Conservation (phyloP, 1,284 basidiomycete species). For the Ceratobasidium sp. region DNA sequence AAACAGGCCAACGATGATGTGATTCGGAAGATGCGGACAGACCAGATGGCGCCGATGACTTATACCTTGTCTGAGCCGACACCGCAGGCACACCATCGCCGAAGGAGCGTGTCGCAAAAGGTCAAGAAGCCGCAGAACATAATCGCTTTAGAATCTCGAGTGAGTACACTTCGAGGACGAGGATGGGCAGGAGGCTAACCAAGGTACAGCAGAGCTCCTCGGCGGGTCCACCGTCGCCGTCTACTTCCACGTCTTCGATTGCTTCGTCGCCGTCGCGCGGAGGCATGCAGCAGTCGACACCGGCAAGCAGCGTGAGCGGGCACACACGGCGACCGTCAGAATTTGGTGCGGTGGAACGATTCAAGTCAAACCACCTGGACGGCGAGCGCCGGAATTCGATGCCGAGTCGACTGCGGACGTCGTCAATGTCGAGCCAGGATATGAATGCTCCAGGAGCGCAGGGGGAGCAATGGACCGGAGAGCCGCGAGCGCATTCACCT, state of each 20-base stretch:
- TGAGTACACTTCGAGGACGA: constrained; percentile 63
- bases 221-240: constrained; percentile 85
- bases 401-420: constrained; percentile 87
- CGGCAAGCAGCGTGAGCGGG: constrained; percentile 65
- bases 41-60: constrained; percentile 76
- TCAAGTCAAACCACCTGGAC: constrained; percentile 83
- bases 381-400: constrained; percentile 82
- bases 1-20: constrained; percentile 99
- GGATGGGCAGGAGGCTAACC: constrained; percentile 45
- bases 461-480: constrained; percentile 66
- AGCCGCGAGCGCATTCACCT: constrained; percentile 44
- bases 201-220: constrained; percentile 38
- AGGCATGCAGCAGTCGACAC: constrained; percentile 70
- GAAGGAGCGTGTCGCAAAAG: constrained; percentile 76
- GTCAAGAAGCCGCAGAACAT: constrained; percentile 82
- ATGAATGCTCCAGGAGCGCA: constrained; percentile 71
- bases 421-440: constrained; percentile 81
- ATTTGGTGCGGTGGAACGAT: constrained; percentile 83
- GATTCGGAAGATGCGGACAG: constrained; percentile 90
- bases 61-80: constrained; percentile 76
- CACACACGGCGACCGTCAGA: constrained; percentile 88
- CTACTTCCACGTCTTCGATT: constrained; percentile 92
- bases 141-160: constrained; percentile 61
- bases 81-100: constrained; percentile 63
- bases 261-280: constrained; percentile 89